Evolutionary conservation across 2,329 filamentous ascomycete species (phyloP).

Genomic region (Fusarium chlamydosporum): DNA sequence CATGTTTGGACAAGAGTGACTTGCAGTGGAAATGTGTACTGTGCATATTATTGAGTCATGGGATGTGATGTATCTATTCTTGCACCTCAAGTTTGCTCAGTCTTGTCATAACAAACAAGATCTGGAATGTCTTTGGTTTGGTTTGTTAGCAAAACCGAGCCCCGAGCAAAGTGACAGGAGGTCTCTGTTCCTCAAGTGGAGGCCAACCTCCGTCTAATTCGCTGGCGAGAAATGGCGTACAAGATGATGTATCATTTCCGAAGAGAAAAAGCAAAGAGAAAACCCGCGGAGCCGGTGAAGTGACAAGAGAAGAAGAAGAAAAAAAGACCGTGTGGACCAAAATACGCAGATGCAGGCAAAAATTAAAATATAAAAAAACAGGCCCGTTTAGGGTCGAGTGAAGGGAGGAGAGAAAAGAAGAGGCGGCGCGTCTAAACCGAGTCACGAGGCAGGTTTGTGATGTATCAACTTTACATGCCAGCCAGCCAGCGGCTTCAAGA

Average conservation of each 20-base stretch:
- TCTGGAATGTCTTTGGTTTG: conserved; percentile 15
- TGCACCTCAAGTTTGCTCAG: neutral
- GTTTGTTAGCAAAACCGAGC: neutral
- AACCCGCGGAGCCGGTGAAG: conserved; percentile 27
- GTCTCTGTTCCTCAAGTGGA: conserved; percentile 14
- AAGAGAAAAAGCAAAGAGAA: conserved; percentile 14
- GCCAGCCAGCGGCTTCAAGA: neutral
- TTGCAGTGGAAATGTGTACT: neutral
- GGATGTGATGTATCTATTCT: neutral
- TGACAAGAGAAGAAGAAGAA: neutral
- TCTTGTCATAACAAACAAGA: neutral
- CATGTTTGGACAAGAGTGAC: neutral
- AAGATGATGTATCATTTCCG: conserved; percentile 40
- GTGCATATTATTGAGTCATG: neutral
- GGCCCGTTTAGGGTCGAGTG: neutral
- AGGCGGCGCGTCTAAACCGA: conserved; percentile 29
- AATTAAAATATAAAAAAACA: neutral
- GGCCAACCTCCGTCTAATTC: conserved; percentile 20
- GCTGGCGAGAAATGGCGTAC: conserved; percentile 16
- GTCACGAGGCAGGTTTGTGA: conserved; percentile 36
- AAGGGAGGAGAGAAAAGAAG: conserved; percentile 17
- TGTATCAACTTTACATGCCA: conserved; percentile 38
- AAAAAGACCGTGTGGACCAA: neutral
- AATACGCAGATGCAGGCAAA: conserved; percentile 5
- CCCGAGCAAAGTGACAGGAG: conserved; percentile 7